phyloP scores from a whole-genome alignment of 148 eudicot genomes.

The Dianthus caryophyllus region DNA sequence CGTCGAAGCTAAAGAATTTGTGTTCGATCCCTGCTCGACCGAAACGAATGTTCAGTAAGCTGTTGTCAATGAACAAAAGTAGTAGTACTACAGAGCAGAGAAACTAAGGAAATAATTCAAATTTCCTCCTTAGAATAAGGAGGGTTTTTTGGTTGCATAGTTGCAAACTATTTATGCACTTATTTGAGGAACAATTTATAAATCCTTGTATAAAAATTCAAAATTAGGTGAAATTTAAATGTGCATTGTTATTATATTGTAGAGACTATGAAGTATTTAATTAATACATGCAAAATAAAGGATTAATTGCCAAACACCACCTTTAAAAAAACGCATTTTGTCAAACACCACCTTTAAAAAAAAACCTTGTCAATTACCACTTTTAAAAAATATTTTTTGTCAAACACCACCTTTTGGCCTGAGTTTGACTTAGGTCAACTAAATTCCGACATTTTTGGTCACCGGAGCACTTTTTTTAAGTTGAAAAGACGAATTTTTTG shows the following conservation, averaged over 20 bases:
- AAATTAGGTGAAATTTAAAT: conserved; percentile 14
- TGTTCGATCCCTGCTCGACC: conserved; percentile 63
- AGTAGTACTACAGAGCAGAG: conserved; percentile 22
- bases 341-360: too few relatives aligned
- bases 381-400: too few relatives aligned
- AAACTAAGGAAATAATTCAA: conserved; percentile 19
- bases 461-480: too few relatives aligned
- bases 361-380: too few relatives aligned
- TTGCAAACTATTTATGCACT: conserved; percentile 19
- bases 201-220: conserved; percentile 27
- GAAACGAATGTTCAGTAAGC: conserved; percentile 70
- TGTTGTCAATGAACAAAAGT: conserved; percentile 67
- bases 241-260: conserved; percentile 29
- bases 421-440: too few relatives aligned
- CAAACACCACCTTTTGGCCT: too few relatives aligned
- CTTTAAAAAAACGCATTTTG: too few relatives aligned
- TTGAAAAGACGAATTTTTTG: too few relatives aligned
- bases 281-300: too few relatives aligned
- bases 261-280: conserved; percentile 16
- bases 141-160: conserved; percentile 6
- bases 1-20: conserved; percentile 43
- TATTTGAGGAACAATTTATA: conserved; percentile 15
- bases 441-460: too few relatives aligned
- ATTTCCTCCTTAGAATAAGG: not conserved
- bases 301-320: too few relatives aligned